Evolutionary conservation across 2,329 filamentous ascomycete genomes (phyloP).

Genomic region (Sporothrix luriei): DNA sequence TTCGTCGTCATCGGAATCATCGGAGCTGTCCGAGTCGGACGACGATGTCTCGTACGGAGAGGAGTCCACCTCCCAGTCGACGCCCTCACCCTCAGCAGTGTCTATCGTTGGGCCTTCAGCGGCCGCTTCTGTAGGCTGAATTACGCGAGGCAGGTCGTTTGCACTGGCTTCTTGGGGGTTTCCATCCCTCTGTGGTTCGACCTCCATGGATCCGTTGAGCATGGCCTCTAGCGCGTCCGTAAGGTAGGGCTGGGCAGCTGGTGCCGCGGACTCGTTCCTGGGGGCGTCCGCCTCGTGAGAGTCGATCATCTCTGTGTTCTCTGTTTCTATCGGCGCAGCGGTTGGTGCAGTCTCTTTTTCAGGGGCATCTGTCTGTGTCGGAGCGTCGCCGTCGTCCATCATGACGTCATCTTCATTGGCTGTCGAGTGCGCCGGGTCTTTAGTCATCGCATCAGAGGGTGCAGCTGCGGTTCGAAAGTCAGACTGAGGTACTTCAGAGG

Average conservation of each 20-base stretch:
- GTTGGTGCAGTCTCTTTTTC: not conserved
- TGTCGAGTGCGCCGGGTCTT: too few relatives aligned
- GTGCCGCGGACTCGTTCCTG: not conserved
- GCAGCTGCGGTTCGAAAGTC: not conserved
- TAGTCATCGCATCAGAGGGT: too few relatives aligned
- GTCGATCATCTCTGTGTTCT: slow-evolving; percentile 23
- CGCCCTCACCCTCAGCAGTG: slow-evolving; percentile 24
- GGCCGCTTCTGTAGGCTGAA: not conserved
- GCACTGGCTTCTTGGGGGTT: not conserved
- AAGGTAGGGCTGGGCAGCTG: slow-evolving; percentile 28
- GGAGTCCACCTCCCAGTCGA: slow-evolving; percentile 82
- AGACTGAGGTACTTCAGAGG: not conserved
- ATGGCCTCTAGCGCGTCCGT: slow-evolving; percentile 39
- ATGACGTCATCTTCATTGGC: slow-evolving; percentile 27
- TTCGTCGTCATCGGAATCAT: slow-evolving; percentile 62
- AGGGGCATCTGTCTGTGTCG: not conserved
- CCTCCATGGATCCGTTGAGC: slow-evolving; percentile 36
- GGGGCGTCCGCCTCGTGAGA: not conserved
- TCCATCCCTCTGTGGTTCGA: slow-evolving; percentile 11
- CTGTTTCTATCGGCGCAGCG: not conserved
- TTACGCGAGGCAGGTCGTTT: not conserved
- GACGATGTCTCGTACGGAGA: slow-evolving; percentile 70
- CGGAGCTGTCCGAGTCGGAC: slow-evolving; percentile 37
- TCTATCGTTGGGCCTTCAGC: not conserved
- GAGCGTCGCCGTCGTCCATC: slow-evolving; percentile 24